These are phyloP conservation scores for Gautieria morchelliformis DNA, from an alignment of 768 basidiomycete genomes.

Conservation along the genomic window DNA sequence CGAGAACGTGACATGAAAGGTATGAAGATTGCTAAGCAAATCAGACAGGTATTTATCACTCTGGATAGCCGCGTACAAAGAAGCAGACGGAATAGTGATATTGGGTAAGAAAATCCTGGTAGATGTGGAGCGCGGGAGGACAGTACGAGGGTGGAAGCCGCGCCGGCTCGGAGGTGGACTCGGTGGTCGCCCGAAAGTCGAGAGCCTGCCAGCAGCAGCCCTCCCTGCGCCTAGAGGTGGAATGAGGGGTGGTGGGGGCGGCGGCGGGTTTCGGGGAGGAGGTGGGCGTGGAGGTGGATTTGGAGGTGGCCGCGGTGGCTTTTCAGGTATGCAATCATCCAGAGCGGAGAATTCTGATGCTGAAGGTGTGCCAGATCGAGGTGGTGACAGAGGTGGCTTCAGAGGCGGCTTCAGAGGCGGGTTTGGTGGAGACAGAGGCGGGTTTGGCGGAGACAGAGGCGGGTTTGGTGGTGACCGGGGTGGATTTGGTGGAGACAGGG, in stretches of 20 bases:
- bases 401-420: conserved; percentile 17
- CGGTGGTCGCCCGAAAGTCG: conserved; percentile 89
- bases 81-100: conserved; percentile 93
- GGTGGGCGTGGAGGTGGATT: conserved; percentile 18
- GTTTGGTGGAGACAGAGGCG: conserved; percentile 13
- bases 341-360: conserved; percentile 19
- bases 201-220: conserved; percentile 28
- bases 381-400: conserved; percentile 21
- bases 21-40: conserved; percentile 23
- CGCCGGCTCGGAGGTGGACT: conserved; percentile 93
- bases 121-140: conserved; percentile 96
- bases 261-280: conserved; percentile 20
- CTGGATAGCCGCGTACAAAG: conserved; percentile 83
- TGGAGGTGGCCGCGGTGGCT: conserved; percentile 29
- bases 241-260: conserved; percentile 35
- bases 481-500: too few species aligned
- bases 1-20: conserved; percentile 99
- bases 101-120: conserved; percentile 95
- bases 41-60: background rate
- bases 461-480: conserved; percentile 29
- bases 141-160: conserved; percentile 98
- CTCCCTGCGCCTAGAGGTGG: background rate
- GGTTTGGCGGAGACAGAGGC: conserved; percentile 29
- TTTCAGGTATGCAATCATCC: conserved; percentile 10
- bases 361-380: conserved; percentile 22